Base-by-base conservation (phyloP, 495 filamentous ascomycete genomes). In the Penicillium simplicissimum region DNA sequence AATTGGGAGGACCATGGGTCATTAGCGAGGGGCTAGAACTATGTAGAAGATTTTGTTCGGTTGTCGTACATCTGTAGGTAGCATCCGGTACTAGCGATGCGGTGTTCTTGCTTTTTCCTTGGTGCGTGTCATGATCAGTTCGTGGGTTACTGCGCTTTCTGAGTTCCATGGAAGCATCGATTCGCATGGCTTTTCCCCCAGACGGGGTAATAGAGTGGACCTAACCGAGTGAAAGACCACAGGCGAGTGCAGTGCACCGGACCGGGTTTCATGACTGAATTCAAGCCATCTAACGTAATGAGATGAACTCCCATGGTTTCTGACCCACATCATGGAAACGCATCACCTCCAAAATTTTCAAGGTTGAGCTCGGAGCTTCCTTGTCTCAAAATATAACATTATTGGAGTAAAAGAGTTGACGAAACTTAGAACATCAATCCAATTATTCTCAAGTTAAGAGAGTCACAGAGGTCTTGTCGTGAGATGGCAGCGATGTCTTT, bases 21-120 rank as follows among this genome's bases (percentile, higher is more conserved):
- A 28, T 34, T 34, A 52, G 23, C 25, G 17, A 9, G 19, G 53
- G 53, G 14, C 53, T 60, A 61, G 34, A 61, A 31, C 52, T 47
- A n/a, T 23, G 14, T 51, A 48, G 59, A 62, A 51, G 13, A 17
- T 19, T 6, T 49, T 49, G 6, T 49, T 31, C 6, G 11, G 3
- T 5, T 31, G 31, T 5, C 5, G 7, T 49, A 31, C 45, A 49
- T 31, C 14, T 28, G 25, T 15, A 49, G 45, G 25, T 15, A 49
- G 45, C 14, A 6, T 49, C 13, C 2, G 14, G 4, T 31, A 7
- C 6, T 6, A 31, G 4, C 11, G 13, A 4, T 15, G 10, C 25
- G 15, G 23, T 28, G 14, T 23, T 31, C 23, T 31, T 49, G 45
- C 42, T 23, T 45, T 49, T 49, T 31, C 13, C 19, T 49, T 8